Evolutionary conservation across 2,329 filamentous ascomycete species (phyloP), one percentile per base, ranked within the genome.

Genomic region (Fusarium goolgardi): DNA sequence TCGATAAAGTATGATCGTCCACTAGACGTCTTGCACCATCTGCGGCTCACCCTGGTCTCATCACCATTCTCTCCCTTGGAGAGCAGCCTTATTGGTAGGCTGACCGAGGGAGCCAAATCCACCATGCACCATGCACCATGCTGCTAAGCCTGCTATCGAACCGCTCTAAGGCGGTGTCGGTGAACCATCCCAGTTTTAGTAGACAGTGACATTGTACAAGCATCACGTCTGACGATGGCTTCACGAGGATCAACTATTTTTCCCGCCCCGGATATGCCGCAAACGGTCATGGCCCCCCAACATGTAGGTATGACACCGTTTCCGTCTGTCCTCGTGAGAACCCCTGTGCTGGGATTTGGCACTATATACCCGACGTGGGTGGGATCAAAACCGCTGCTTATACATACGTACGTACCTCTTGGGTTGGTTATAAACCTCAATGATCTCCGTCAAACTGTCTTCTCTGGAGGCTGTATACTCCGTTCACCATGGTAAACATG

Each of bases 1-100:
- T 71, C 72, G 70, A 74, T 70, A 62, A 59, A 63, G 67, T 73
- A 70, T 73, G 71, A 74, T 74, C 69, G 64, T 64, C 72, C 60
- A 70, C 56, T 72, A 60, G 56, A 63, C 67, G 46, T 71, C 69
- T 72, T 71, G 69, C 62, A 73, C 72, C 57, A 74, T 71, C 71
- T 74, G 72, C 72, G 72, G 60, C 72, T 72, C 70, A 73, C 72
- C 72, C 72, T 32, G 59, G 72, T 74, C 72, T 72, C 62, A 74
- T 74, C 72, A 74, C 72, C 54, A 72, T 52, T 74, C 55, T 63
- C 46, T 66, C 53, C 56, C 59, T 70, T 74, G 72, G 72, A 69
- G 57, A 71, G 67, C 56, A 27, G 52, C 39, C 21, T 65, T 41
- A 73, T 74, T 74, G 72, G 72, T 53, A 57, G 46, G 23, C 44